phyloP scores from a whole-genome alignment of 1,284 basidiomycete genomes.

The Leccinum olivaceoglutinosum region DNA sequence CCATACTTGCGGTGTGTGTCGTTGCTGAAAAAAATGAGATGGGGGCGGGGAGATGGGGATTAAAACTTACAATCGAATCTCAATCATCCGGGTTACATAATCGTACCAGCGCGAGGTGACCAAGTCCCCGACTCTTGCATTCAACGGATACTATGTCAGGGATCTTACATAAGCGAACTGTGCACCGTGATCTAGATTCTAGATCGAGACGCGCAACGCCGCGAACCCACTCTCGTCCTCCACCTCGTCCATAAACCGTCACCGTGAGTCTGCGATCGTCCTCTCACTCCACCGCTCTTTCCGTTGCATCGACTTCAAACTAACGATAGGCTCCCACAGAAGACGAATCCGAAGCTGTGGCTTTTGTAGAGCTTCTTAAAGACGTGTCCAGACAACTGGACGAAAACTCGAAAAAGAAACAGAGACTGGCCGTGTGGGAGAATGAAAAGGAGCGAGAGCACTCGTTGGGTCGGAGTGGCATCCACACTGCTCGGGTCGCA shows the following conservation, averaged over 20 bases:
- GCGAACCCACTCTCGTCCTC: conserved; percentile 17
- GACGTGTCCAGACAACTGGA: conserved; percentile 21
- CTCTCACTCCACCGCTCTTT: conserved; percentile 12
- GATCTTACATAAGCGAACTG: too few relatives aligned
- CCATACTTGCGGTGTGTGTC: too few relatives aligned
- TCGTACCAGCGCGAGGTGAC: too few relatives aligned
- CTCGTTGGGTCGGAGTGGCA: not conserved
- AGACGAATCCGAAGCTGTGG: conserved; percentile 19
- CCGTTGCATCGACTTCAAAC: not conserved
- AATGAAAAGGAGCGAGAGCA: conserved; percentile 10
- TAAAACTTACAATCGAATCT: too few relatives aligned
- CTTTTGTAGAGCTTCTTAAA: conserved; percentile 23
- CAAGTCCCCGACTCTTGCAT: too few relatives aligned
- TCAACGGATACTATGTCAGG: too few relatives aligned
- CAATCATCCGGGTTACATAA: too few relatives aligned
- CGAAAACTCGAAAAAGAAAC: conserved; percentile 23
- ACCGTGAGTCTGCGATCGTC: conserved; percentile 16
- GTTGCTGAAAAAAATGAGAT: too few relatives aligned
- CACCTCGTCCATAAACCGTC: conserved; percentile 16
- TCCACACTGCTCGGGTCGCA: too few relatives aligned
- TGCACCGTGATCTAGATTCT: not conserved
- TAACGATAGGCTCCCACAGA: conserved; percentile 11
- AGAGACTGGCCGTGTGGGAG: conserved; percentile 11
- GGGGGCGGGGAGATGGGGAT: too few relatives aligned
- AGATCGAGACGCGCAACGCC: conserved; percentile 5